Percentiles rank a stretch among this genome's conserved stretches.
Evolutionary conservation across 352 stramenopile species (phyloP).

Genomic region (Phytophthora agathidicida): DNA sequence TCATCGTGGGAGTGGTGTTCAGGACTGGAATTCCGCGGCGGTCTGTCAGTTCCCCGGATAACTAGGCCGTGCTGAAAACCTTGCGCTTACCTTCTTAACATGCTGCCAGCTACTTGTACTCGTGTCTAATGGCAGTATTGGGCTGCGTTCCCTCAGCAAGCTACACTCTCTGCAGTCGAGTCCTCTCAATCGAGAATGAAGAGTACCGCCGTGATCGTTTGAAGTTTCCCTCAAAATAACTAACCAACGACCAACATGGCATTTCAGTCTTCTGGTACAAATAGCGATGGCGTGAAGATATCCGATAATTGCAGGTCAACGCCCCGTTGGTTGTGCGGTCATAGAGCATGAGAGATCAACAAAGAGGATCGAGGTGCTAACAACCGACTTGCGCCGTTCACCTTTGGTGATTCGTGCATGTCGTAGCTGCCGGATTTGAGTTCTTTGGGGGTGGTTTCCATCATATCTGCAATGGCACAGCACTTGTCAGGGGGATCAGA

Average conservation of each 20-base stretch:
- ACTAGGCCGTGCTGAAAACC: neutral
- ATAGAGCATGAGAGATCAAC: too few relatives aligned
- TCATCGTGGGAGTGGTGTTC: constrained; percentile 39
- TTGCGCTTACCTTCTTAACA: constrained; percentile 25
- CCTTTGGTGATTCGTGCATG: too few relatives aligned
- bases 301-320: constrained; percentile 9
- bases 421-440: too few relatives aligned
- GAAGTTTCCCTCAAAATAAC: constrained; percentile 34
- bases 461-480: too few relatives aligned
- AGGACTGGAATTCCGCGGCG: constrained; percentile 16
- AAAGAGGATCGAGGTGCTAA: too few relatives aligned
- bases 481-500: too few relatives aligned
- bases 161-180: constrained; percentile 9
- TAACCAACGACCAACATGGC: too few relatives aligned
- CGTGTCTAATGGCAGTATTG: constrained; percentile 2
- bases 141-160: neutral
- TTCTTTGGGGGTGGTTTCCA: too few relatives aligned
- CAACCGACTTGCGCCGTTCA: too few relatives aligned
- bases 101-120: neutral
- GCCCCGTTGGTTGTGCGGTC: too few relatives aligned
- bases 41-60: neutral
- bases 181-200: constrained; percentile 23
- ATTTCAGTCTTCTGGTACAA: constrained; percentile 3
- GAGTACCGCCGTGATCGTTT: neutral
- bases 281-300: neutral